Evolutionary conservation across 768 basidiomycete genomes (phyloP), one percentile per base, ranked within the genome.

Genomic region (Tricholoma hemisulphureum): DNA sequence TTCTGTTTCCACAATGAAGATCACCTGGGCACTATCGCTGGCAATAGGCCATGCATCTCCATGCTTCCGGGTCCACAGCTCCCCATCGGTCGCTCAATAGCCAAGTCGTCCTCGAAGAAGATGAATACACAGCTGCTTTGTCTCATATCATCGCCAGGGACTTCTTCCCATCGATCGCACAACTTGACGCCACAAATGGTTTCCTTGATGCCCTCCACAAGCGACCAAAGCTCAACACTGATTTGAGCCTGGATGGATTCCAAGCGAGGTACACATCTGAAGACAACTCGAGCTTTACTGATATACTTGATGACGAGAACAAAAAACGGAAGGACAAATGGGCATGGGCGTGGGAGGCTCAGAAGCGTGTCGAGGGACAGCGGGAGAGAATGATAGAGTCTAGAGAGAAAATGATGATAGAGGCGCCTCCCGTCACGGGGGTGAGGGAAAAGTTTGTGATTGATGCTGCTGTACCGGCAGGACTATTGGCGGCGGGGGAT

Each of bases 251-350:
- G 16, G 94, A 98, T 69, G 76, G 76, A 14, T 99, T 98, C 70
- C 97, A 98, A 70, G 84, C 92, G 0, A 83, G 82, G 41, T 97
- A 93, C 70, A 98, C 97, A 1, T 97, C 95, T 0, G 95, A 98
- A 68, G 97, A 99, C 73, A 99, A 99, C 71, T 86, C 95, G 5
- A 97, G 95, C 58, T 98, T 99, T 70, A 93, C 94, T 8, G 81
- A 92, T 61, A 95, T 98, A 58, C 74, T 99, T 55, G 86, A 94
- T 58, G 86, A 89, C 55, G 96, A 98, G 78, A 98, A 99, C 68
- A 75, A 79, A 70, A 80, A 82, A 63, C 80, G 94, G 58, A 86
- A 85, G 68, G 90, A 92, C 68, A 85, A 77, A 69, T 93, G 87
- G 79, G 84, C 75, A 0, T 99, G 97, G 97, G 97, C 95, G 2